Evolutionary conservation across 78 protist species (phyloP).

Genomic region (Planoprotostelium fungivorum): DNA sequence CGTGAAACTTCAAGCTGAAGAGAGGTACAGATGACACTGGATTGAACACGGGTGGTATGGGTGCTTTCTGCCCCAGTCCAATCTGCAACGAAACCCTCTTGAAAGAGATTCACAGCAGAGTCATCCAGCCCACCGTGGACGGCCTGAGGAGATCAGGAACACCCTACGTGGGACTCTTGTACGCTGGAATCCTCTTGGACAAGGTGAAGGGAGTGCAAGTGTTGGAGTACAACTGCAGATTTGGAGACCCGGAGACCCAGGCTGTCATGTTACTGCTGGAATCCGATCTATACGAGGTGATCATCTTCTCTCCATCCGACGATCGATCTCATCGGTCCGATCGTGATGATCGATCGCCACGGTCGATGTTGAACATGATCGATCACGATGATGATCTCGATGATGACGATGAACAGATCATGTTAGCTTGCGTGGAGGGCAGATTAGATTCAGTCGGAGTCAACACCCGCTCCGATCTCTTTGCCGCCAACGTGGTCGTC

Average conservation of each 20-base stretch:
- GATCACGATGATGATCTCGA: not conserved
- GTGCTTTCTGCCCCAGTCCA: conserved; percentile 87
- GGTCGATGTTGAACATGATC: not conserved
- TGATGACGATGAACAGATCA: not conserved
- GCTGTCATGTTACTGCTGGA: conserved; percentile 67
- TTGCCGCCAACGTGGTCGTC: conserved; percentile 63
- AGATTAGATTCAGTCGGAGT: conserved; percentile 45
- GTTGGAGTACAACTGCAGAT: conserved; percentile 80
- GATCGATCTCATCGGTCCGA: not conserved
- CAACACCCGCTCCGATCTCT: conserved; percentile 15
- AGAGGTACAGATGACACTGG: conserved; percentile 45
- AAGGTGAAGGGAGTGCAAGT: conserved; percentile 25
- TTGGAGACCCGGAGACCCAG: conserved; percentile 92
- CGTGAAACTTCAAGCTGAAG: not conserved
- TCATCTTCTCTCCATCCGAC: not conserved
- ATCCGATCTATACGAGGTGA: conserved; percentile 37
- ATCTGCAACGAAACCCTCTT: conserved; percentile 26
- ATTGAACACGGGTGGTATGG: conserved; percentile 84
- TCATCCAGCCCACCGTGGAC: conserved; percentile 74
- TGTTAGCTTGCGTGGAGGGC: conserved; percentile 52
- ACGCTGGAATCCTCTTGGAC: conserved; percentile 75
- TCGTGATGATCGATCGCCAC: not conserved
- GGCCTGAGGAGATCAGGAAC: conserved; percentile 76
- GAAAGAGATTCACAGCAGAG: not conserved
- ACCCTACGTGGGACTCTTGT: conserved; percentile 79